Evolutionary conservation across 352 stramenopile genomes (phyloP), one percentile per base, ranked within the genome.

Genomic region (Pythium plurisporium): DNA sequence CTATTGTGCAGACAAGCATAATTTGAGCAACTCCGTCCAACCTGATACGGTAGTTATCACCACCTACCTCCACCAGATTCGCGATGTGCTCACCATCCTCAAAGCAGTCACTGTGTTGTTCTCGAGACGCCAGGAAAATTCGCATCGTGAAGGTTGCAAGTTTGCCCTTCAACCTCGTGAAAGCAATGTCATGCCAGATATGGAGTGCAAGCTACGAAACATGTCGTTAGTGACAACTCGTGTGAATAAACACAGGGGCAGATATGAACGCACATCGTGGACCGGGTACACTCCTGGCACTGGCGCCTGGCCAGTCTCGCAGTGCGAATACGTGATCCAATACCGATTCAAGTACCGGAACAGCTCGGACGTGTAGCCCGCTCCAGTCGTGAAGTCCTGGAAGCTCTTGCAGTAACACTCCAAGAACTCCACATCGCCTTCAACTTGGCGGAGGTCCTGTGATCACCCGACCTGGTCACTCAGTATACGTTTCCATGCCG

Each of bases 251-350:
- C 34, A 44, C 3, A 9, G 4, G 0, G 12, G 10, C 17, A 29
- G 20, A 25, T 29, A 36, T 23, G 17, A 37, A 46, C 59, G 26
- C 70, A 93, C 85, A 70, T 94, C 82, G 14, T 83, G 84, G 23
- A 94, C 68, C 6, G 85, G 75, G 62, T 91, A 94, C 31, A 94
- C 85, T 19, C 85, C 85, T 27, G 80, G 81, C 53, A 94, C 81
- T 42, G 85, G 85, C 7, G 85, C 85, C 51, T 93, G 80, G 4
- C 85, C 85, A 22, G 79, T 93, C 58, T 91, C 79, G 29, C 80
- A 94, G 38, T 94, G 85, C 5, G 85, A 90, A 59, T 91, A 94
- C 33, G 74, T 80, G 61, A 94, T 92, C 85, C 85, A 94, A 55
- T 93, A 94, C 22, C 85, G 82, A 46, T 94, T 91, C 73, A 94